Percentiles rank a stretch among this genome's conserved stretches.
phyloP scores from a whole-genome alignment of 768 basidiomycete species.

The Trametes meyenii region DNA sequence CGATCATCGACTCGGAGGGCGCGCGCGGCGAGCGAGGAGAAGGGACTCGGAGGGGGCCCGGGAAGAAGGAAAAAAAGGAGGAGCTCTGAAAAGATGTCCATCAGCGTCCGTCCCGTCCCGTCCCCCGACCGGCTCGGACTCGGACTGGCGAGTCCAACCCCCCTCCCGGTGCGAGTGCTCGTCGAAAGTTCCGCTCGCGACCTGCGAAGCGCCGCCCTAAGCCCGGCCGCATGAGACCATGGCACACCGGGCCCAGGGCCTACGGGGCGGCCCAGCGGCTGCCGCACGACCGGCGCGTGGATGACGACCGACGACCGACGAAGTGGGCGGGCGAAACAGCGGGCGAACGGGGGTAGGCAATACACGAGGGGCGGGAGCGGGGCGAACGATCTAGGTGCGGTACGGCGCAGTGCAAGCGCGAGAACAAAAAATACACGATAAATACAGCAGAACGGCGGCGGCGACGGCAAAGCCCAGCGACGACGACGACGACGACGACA shows the following conservation, averaged over 20 bases:
- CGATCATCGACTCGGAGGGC: too few species aligned
- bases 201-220: not conserved
- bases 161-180: too few species aligned
- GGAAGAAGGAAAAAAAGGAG: too few species aligned
- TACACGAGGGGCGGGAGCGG: constrained; percentile 4
- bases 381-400: constrained; percentile 8
- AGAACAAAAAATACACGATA: constrained; percentile 24
- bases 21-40: too few species aligned
- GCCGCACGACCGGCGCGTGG: not conserved
- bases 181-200: not conserved
- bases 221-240: not conserved
- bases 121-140: too few species aligned
- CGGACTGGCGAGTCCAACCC: too few species aligned
- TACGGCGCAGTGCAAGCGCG: constrained; percentile 1
- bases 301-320: not conserved
- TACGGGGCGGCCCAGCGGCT: not conserved
- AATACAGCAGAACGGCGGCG: constrained; percentile 19
- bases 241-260: not conserved
- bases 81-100: too few species aligned
- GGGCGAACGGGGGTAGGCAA: constrained; percentile 9
- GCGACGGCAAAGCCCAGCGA: not conserved
- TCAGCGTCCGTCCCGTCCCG: too few species aligned
- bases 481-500: not conserved
- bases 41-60: too few species aligned
- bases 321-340: not conserved